phyloP scores from a whole-genome alignment of 2,329 filamentous ascomycete species.

The Penicillium palitans region DNA sequence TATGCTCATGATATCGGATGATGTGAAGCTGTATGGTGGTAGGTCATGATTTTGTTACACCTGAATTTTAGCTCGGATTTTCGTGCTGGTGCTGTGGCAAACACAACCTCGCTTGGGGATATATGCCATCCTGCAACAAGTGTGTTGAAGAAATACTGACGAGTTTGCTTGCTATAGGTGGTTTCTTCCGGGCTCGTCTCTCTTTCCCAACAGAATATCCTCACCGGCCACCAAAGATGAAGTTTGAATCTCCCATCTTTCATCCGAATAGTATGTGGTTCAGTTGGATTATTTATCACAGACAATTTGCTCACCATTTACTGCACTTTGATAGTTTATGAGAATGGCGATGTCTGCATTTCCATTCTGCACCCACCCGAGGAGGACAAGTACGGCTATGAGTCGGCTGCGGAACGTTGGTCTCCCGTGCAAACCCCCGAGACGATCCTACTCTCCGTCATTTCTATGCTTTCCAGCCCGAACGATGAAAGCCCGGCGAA shows the following conservation, averaged over 20 bases:
- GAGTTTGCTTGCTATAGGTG: constrained; percentile 59
- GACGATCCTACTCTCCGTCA: constrained; percentile 87
- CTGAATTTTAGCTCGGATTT: background rate
- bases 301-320: background rate
- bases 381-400: constrained; percentile 93
- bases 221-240: constrained; percentile 81
- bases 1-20: constrained; percentile 96
- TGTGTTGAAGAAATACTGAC: background rate
- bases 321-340: constrained; percentile 62
- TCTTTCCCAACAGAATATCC: constrained; percentile 85
- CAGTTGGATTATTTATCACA: background rate
- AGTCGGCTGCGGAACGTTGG: constrained; percentile 87
- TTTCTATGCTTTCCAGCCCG: constrained; percentile 86
- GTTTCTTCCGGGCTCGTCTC: constrained; percentile 84
- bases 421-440: constrained; percentile 91
- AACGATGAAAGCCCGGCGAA: constrained; percentile 97
- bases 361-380: constrained; percentile 94
- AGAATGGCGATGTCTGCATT: constrained; percentile 86
- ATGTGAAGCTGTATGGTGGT: constrained; percentile 93
- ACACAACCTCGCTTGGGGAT: background rate
- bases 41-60: constrained; percentile 33
- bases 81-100: background rate
- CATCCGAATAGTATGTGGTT: constrained; percentile 74
- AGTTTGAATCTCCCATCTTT: constrained; percentile 82
- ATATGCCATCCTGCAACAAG: background rate